Percentiles rank a stretch among this genome's conserved stretches.
Evolutionary conservation across 257 asterid species (phyloP).

Genomic region (Nicotiana tabacum): DNA sequence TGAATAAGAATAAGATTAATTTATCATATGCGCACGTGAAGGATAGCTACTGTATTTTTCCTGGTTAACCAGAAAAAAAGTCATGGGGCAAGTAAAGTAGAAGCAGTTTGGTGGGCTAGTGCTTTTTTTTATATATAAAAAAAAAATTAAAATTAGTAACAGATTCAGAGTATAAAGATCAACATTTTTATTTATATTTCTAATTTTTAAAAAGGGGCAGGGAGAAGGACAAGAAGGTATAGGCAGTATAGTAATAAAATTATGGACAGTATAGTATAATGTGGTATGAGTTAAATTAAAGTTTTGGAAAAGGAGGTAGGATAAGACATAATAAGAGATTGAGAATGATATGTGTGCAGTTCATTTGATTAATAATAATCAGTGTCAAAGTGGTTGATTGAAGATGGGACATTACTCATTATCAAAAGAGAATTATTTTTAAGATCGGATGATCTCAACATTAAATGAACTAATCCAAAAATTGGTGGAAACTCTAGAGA

Average conservation of each 20-base stretch:
- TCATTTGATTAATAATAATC: slow-evolving; percentile 19
- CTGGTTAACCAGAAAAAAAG: background rate
- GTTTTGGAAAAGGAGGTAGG: background rate
- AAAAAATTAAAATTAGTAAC: background rate
- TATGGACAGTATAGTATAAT: slow-evolving; percentile 1
- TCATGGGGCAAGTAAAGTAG: slow-evolving; percentile 8
- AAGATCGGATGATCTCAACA: background rate
- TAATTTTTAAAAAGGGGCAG: background rate
- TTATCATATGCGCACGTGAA: too few relatives aligned
- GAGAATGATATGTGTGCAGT: slow-evolving; percentile 12
- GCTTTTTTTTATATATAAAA: background rate
- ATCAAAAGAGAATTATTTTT: too few relatives aligned
- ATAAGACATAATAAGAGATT: slow-evolving; percentile 11
- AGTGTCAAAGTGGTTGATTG: slow-evolving; percentile 14
- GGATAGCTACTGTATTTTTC: fast-evolving
- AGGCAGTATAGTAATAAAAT: background rate
- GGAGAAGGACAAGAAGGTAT: background rate
- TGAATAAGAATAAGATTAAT: too few relatives aligned
- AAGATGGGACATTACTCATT: background rate
- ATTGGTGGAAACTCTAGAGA: background rate
- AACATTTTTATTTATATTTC: background rate
- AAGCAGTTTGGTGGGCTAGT: slow-evolving; percentile 5
- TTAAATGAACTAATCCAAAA: background rate
- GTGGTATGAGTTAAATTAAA: slow-evolving; percentile 6
- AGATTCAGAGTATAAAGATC: background rate